These are phyloP conservation scores for Fraxinus sp. DNA, from an alignment of 305 asterid species.

Conservation along the genomic window DNA sequence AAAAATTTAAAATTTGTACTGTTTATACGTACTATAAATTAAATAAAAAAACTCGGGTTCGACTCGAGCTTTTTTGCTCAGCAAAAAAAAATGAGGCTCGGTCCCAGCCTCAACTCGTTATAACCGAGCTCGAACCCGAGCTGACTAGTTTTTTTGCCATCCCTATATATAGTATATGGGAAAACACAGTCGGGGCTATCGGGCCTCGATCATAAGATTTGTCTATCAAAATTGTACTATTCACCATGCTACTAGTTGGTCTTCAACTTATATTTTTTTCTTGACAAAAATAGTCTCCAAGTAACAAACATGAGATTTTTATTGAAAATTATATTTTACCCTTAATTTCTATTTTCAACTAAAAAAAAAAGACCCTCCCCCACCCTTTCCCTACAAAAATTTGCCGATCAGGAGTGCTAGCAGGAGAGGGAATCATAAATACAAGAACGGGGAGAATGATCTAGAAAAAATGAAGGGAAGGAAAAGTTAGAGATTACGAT, in stretches of 20 bases:
- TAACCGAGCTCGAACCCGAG: no score
- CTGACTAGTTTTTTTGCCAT: no score
- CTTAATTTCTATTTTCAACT: background rate
- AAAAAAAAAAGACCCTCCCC: background rate
- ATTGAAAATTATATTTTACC: background rate
- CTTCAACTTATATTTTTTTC: background rate
- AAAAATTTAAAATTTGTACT: no score
- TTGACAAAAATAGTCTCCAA: background rate
- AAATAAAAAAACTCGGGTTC: no score
- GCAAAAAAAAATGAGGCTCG: no score
- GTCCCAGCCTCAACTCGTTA: no score
- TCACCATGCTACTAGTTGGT: background rate
- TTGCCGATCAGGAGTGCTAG: background rate
- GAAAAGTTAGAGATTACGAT: background rate
- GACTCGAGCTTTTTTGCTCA: no score
- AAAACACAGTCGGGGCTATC: background rate
- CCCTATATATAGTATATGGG: background rate
- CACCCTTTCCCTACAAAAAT: background rate
- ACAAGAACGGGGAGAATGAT: background rate
- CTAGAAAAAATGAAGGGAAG: background rate
- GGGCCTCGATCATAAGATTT: background rate
- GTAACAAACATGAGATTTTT: background rate
- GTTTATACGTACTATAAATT: no score
- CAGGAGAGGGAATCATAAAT: background rate
- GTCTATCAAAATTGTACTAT: background rate